Evolutionary conservation across 305 asterid genomes (phyloP).

Genomic region (Coffea humblotiana): DNA sequence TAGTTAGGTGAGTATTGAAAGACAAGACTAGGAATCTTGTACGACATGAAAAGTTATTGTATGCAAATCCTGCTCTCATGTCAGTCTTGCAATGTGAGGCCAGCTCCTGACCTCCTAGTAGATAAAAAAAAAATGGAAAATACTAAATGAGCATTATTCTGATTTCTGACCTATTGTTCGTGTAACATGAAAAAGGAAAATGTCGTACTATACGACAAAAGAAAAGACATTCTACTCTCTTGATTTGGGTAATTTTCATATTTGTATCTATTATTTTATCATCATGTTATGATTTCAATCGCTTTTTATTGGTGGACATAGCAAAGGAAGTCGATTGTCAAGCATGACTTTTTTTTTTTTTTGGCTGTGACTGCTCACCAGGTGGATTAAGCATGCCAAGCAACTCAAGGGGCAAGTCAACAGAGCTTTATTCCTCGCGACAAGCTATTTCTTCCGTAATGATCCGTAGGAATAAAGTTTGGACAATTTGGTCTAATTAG

Average conservation of each 20-base stretch:
- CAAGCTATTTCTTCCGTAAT: not conserved
- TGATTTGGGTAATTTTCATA: too few relatives aligned
- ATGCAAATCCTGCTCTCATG: not conserved
- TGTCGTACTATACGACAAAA: too few relatives aligned
- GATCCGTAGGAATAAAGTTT: not conserved
- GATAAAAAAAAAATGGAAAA: not conserved
- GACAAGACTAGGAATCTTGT: not conserved
- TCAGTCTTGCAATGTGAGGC: not conserved
- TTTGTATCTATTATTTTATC: too few relatives aligned
- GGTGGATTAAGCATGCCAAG: not conserved
- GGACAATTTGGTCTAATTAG: not conserved
- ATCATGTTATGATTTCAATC: too few relatives aligned
- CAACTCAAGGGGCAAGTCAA: not conserved
- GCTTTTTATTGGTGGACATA: not conserved
- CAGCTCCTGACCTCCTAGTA: not conserved
- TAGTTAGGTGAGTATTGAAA: not conserved
- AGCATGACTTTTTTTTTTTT: not conserved
- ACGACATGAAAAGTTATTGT: not conserved
- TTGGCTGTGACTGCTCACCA: too few relatives aligned
- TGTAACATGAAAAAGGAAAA: too few relatives aligned
- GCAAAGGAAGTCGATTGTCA: not conserved
- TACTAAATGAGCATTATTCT: not conserved
- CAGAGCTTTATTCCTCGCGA: not conserved
- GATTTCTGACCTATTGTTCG: too few relatives aligned
- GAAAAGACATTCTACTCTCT: too few relatives aligned